phyloP scores from a whole-genome alignment of 495 filamentous ascomycete species.

The Hyaloscypha finlandica region DNA sequence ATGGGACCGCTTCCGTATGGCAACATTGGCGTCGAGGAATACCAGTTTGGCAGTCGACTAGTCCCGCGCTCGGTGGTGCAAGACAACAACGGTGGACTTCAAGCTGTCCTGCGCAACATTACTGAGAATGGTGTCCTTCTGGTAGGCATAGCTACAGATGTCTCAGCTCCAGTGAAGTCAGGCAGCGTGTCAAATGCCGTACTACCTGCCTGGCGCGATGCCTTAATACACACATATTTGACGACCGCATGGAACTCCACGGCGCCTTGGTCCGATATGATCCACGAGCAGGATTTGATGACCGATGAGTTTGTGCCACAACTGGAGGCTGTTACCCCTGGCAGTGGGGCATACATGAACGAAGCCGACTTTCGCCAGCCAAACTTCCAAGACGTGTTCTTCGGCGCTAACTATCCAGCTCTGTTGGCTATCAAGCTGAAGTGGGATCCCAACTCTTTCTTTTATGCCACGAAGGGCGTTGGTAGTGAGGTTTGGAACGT shows the following conservation, averaged over 20 bases:
- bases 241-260: conserved; percentile 45
- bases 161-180: conserved; percentile 10
- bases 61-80: conserved; percentile 54
- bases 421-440: conserved; percentile 50
- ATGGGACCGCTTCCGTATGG: conserved; percentile 44
- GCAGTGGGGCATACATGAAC: conserved; percentile 42
- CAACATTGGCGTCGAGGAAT: conserved; percentile 50
- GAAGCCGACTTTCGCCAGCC: conserved; percentile 52
- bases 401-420: conserved; percentile 49
- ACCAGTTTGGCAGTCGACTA: conserved; percentile 60
- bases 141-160: conserved; percentile 41
- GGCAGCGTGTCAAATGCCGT: conserved; percentile 50
- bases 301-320: conserved; percentile 39
- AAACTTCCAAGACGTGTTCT: conserved; percentile 52
- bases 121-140: conserved; percentile 46
- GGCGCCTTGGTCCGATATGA: conserved; percentile 32
- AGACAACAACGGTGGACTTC: conserved; percentile 46
- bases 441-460: conserved; percentile 57
- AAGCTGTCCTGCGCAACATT: conserved; percentile 43
- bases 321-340: conserved; percentile 40
- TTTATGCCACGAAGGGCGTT: conserved; percentile 60
- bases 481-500: conserved; percentile 59
- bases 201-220: conserved; percentile 58
- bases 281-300: conserved; percentile 36
- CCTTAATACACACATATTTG: conserved; percentile 39